Evolutionary conservation across 2,329 filamentous ascomycete genomes (phyloP), one percentile per base, ranked within the genome.

Genomic region (Aspergillus amoenus): DNA sequence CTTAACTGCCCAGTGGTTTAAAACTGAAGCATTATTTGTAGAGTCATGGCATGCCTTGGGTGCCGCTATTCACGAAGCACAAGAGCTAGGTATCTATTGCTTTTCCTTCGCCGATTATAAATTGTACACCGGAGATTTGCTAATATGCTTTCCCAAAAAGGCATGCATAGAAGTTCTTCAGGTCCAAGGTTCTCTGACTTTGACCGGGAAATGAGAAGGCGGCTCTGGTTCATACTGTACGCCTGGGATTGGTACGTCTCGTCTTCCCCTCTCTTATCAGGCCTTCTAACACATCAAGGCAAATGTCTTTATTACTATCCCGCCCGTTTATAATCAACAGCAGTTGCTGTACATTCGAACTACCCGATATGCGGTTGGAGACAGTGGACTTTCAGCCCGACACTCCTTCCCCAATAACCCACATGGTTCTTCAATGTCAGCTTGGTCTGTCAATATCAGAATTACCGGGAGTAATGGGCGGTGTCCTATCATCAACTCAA

Each of bases 41-140:
- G 78, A 81, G 30, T 73, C 79, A 0, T 82, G 80, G 80, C 79
- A 81, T 68, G 66, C 75, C 3, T 61, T 82, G 8, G 70, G 74
- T 17, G 67, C 67, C 51, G 74, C 76, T 3, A 77, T 82, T 30
- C 77, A 76, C 6, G 77, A 79, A 43, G 80, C 79, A 0, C 79
- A 81, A 61, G 80, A 82, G 60, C 68, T 79, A 46, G 79, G 78
- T 77, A 69, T 76, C 5, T 17, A 3, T 7, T 8, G 3, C 2
- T 21, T 27, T n/a, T 22, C 24, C 30, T 7, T 27, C n/a, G 17
- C 13, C 13, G n/a, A 5, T 8, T 9, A 7, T 3, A 18, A 32
- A n/a, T 12, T 21, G 42, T n/a, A 18, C 12, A 30, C 21, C 4
- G 15, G 12, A n/a, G 13, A 8, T 12, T 18, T 43, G 12, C 39